Conservation (phyloP, 306 rosid genomes). For the Castanospermum australe region DNA sequence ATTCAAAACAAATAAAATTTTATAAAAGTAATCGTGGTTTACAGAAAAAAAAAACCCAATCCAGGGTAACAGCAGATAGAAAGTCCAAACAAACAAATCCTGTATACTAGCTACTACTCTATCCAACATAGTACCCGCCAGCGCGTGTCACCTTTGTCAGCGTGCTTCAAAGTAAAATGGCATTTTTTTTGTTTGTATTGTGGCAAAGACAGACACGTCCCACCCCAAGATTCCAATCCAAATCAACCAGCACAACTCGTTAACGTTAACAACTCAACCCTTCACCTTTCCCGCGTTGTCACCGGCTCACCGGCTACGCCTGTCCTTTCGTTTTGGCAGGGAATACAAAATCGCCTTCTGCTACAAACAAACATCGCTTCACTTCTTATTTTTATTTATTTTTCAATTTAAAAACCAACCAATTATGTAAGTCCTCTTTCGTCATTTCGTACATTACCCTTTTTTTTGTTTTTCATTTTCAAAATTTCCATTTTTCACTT, state of each 20-base stretch:
- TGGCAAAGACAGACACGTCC: conserved; percentile 12
- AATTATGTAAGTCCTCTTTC: conserved; percentile 32
- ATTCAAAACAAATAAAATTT: too few relatives aligned
- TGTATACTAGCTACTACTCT: too few relatives aligned
- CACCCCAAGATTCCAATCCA: background rate
- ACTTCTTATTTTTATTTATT: background rate
- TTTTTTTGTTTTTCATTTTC: conserved; percentile 20
- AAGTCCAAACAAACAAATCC: conserved; percentile 2
- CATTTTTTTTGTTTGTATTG: conserved; percentile 2
- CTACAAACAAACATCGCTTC: background rate
- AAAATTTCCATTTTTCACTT: background rate
- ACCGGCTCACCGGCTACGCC: conserved; percentile 11
- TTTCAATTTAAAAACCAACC: background rate
- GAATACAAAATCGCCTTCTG: background rate
- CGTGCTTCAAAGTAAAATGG: background rate
- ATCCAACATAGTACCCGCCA: background rate
- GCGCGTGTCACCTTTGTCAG: conserved; percentile 7
- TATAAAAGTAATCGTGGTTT: too few relatives aligned
- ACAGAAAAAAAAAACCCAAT: too few relatives aligned
- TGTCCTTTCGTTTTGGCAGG: background rate
- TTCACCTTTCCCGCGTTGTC: conserved; percentile 38
- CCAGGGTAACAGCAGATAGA: background rate
- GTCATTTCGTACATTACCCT: conserved; percentile 28
- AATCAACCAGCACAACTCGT: background rate
- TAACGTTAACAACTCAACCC: conserved; percentile 5